Evolutionary conservation across 352 stramenopile species (phyloP).

Genomic region (Halophytophthora batemanensis): DNA sequence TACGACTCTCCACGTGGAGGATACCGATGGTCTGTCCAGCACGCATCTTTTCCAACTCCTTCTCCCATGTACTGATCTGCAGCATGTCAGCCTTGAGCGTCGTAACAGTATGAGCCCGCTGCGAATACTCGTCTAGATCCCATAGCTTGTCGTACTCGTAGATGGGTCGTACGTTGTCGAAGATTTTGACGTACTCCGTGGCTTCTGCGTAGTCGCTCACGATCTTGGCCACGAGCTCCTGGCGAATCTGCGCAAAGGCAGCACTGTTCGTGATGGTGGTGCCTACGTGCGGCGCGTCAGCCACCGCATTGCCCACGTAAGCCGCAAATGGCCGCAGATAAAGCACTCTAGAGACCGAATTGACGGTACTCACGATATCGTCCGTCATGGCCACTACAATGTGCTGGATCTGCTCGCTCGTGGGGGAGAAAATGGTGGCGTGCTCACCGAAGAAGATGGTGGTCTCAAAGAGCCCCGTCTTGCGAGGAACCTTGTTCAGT

Average conservation of each 20-base stretch:
- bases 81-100: slow-evolving; percentile 90
- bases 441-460: slow-evolving; percentile 88
- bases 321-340: slow-evolving; percentile 86
- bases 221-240: slow-evolving; percentile 83
- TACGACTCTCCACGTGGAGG: slow-evolving; percentile 90
- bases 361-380: slow-evolving; percentile 87
- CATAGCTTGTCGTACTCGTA: slow-evolving; percentile 91
- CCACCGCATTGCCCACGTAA: slow-evolving; percentile 63
- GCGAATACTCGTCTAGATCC: slow-evolving; percentile 87
- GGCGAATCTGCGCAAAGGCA: slow-evolving; percentile 74
- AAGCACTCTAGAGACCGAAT: slow-evolving; percentile 86
- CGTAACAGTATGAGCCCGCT: slow-evolving; percentile 78
- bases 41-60: slow-evolving; percentile 94
- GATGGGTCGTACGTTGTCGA: slow-evolving; percentile 90
- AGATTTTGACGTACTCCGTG: slow-evolving; percentile 90
- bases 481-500: slow-evolving; percentile 81
- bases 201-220: slow-evolving; percentile 83
- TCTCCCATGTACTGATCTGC: slow-evolving; percentile 90
- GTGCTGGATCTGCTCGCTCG: slow-evolving; percentile 85
- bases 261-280: slow-evolving; percentile 67
- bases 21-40: slow-evolving; percentile 90
- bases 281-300: slow-evolving; percentile 73
- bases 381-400: slow-evolving; percentile 88
- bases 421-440: slow-evolving; percentile 82
- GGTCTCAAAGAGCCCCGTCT: slow-evolving; percentile 93